Evolutionary conservation across 768 basidiomycete species (phyloP).

Genomic region (Leucogyrophana mollusca): DNA sequence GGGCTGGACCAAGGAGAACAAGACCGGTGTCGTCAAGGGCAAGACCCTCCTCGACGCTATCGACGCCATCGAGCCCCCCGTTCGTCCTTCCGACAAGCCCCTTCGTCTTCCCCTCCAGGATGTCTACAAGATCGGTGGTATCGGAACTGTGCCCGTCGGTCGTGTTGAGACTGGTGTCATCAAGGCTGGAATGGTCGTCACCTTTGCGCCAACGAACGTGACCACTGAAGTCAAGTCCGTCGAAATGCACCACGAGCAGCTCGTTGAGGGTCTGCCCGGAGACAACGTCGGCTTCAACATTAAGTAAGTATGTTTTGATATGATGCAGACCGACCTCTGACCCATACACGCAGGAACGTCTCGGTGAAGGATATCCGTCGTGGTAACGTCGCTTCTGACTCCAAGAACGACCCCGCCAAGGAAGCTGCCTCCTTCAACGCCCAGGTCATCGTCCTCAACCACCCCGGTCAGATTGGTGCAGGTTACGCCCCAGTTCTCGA

Average conservation of each 20-base stretch:
- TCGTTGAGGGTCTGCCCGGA: constrained; percentile 91
- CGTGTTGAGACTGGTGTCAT: constrained; percentile 99
- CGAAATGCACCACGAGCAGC: constrained; percentile 99
- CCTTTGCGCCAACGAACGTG: constrained; percentile 95
- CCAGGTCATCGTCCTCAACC: constrained; percentile 99
- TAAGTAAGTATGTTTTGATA: constrained; percentile 54
- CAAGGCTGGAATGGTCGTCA: constrained; percentile 99
- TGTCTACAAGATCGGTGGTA: constrained; percentile 99
- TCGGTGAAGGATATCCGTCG: constrained; percentile 99
- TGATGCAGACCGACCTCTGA: constrained; percentile 1
- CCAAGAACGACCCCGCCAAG: constrained; percentile 99
- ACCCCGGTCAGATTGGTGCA: constrained; percentile 99
- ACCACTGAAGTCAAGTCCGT: constrained; percentile 99
- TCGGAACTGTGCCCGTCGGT: constrained; percentile 99
- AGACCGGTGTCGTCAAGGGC: constrained; percentile 91
- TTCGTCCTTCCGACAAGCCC: constrained; percentile 97
- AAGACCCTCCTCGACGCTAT: constrained; percentile 99
- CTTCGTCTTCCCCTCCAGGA: constrained; percentile 99
- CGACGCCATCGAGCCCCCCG: constrained; percentile 97
- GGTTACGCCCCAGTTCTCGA: constrained; percentile 99
- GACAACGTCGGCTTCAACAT: constrained; percentile 99
- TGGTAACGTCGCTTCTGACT: constrained; percentile 99
- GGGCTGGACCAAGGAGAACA: constrained; percentile 98
- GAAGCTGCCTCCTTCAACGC: constrained; percentile 99
- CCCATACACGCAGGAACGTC: constrained; percentile 71